Conservation (phyloP, 192 early-diverging fungal species). For the Geranomyces michiganensis region DNA sequence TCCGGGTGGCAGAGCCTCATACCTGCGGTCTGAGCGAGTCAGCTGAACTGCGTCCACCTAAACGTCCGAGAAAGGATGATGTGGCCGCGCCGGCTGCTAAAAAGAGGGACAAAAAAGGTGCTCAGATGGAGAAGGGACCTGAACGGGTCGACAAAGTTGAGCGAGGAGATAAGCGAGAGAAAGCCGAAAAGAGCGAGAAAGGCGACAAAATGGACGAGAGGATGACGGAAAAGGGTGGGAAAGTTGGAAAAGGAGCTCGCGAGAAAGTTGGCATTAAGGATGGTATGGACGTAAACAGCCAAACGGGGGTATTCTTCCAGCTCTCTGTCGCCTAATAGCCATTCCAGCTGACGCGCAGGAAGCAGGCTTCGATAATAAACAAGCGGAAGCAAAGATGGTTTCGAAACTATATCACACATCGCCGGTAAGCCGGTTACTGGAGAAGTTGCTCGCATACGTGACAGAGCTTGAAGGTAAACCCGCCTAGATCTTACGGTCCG, state of each 20-base stretch:
- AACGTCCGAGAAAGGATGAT: constrained; percentile 31
- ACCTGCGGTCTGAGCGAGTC: constrained; percentile 55
- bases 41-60: constrained; percentile 15
- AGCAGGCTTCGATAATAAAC: neutral
- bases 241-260: neutral
- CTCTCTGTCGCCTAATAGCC: too few species aligned
- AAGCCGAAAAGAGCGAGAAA: neutral
- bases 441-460: too few species aligned
- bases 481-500: constrained; percentile 50
- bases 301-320: too few species aligned
- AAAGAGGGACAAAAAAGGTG: constrained; percentile 16
- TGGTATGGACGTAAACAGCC: too few species aligned
- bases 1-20: constrained; percentile 68
- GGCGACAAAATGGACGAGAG: neutral
- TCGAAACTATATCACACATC: neutral
- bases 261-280: neutral
- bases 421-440: neutral
- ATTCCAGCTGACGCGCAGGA: neutral
- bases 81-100: constrained; percentile 9
- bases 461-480: too few species aligned
- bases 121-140: constrained; percentile 18
- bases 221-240: too few species aligned
- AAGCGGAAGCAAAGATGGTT: neutral
- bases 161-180: constrained; percentile 20
- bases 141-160: constrained; percentile 17